Evolutionary conservation across 176 grass and related monocot genomes (phyloP).

Genomic region (Avena insularis): DNA sequence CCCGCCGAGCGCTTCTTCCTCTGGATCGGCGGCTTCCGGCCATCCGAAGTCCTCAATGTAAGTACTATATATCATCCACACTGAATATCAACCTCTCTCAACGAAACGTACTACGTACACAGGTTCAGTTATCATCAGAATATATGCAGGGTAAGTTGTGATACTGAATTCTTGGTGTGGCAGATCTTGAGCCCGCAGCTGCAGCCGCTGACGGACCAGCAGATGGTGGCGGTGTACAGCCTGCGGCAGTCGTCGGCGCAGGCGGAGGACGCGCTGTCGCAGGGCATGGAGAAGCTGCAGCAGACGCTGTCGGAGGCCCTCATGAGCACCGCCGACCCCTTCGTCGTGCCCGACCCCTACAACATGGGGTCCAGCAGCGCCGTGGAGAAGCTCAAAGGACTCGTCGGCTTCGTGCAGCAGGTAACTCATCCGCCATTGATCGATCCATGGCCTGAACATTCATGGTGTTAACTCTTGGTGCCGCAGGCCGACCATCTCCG

Average conservation of each 20-base stretch:
- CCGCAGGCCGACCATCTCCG: constrained; percentile 82
- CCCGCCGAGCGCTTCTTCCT: constrained; percentile 90
- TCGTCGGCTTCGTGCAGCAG: constrained; percentile 75
- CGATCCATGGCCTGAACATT: neutral
- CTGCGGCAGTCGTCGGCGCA: constrained; percentile 70
- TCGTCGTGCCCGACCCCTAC: constrained; percentile 52
- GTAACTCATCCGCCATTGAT: constrained; percentile 32
- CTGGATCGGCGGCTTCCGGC: constrained; percentile 98
- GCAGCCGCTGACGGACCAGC: constrained; percentile 66
- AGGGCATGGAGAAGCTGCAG: constrained; percentile 95
- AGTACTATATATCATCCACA: neutral
- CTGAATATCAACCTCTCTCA: neutral
- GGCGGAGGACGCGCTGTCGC: constrained; percentile 80
- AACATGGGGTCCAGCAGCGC: constrained; percentile 67
- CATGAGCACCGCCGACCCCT: constrained; percentile 42
- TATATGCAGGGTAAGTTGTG: no score
- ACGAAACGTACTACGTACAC: neutral
- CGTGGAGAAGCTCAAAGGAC: constrained; percentile 63
- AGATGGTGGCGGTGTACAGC: constrained; percentile 34
- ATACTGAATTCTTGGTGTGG: neutral
- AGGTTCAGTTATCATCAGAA: neutral
- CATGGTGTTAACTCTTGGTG: neutral
- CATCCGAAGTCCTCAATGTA: constrained; percentile 95
- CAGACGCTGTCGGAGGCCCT: constrained; percentile 79
- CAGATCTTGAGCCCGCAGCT: constrained; percentile 82